phyloP scores from a whole-genome alignment of 1,284 basidiomycete species.

The Apiotrichum gracile region DNA sequence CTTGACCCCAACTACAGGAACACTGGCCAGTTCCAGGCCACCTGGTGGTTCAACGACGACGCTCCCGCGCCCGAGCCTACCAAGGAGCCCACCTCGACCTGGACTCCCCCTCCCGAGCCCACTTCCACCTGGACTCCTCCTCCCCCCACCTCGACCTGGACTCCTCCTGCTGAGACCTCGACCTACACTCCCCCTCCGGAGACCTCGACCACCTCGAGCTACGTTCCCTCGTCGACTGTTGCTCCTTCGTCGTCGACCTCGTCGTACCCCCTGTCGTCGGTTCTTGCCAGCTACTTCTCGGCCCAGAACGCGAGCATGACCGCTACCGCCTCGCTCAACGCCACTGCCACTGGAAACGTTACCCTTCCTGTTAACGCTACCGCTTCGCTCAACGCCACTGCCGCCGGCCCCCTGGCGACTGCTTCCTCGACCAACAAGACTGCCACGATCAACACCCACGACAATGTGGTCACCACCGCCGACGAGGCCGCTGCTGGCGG shows the following conservation, averaged over 20 bases:
- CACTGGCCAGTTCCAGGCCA: neutral
- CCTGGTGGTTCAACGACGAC: neutral
- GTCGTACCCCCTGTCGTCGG: neutral
- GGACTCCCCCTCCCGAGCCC: too few species aligned
- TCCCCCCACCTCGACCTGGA: neutral
- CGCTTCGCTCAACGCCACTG: neutral
- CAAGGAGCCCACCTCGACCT: neutral
- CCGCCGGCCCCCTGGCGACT: neutral
- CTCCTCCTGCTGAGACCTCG: neutral
- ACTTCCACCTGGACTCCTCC: neutral
- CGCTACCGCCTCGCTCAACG: neutral
- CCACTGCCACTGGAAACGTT: too few species aligned
- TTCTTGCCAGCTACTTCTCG: neutral
- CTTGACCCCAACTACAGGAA: constrained; percentile 3
- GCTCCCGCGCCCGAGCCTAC: neutral
- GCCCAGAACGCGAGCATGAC: neutral
- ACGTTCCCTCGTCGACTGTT: neutral
- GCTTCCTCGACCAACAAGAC: neutral
- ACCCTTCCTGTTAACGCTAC: neutral
- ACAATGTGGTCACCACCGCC: neutral
- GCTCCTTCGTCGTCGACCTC: neutral
- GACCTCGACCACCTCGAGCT: neutral
- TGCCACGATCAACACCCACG: neutral
- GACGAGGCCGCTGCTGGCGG: constrained; percentile 1
- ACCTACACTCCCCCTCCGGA: neutral